Percentiles rank a stretch among this genome's conserved stretches.
Evolutionary conservation across 345 rosid species (phyloP).

Genomic region (Capsella bursapastoris): DNA sequence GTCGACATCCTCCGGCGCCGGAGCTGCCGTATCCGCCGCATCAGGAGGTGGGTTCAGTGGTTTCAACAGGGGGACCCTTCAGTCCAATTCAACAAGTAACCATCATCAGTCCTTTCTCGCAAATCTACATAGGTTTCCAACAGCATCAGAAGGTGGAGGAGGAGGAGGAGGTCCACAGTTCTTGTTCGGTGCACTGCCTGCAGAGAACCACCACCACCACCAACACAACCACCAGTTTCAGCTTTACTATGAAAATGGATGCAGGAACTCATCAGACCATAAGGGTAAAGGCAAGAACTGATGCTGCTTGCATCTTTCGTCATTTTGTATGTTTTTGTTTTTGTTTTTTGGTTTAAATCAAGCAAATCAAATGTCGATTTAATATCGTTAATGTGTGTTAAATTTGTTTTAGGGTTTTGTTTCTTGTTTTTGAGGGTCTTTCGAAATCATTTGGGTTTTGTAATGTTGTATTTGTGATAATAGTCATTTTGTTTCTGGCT

Average conservation of each 20-base stretch:
- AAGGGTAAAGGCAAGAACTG: conserved; percentile 89
- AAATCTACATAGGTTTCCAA: conserved; percentile 70
- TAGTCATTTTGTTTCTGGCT: conserved; percentile 38
- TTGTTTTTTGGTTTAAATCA: background rate
- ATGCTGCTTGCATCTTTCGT: conserved; percentile 29
- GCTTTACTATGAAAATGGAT: conserved; percentile 78
- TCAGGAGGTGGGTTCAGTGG: conserved; percentile 76
- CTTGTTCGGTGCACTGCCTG: conserved; percentile 64
- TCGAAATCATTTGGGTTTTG: conserved; percentile 25
- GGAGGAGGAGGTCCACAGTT: conserved; percentile 73
- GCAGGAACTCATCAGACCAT: conserved; percentile 69
- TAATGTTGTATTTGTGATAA: conserved; percentile 42
- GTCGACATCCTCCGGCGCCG: conserved; percentile 54
- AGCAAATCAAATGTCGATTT: too few relatives aligned
- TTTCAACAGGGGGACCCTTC: conserved; percentile 99
- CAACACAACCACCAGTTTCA: conserved; percentile 70
- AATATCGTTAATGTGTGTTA: conserved; percentile 23
- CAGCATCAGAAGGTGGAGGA: conserved; percentile 57
- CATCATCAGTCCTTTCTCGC: conserved; percentile 67
- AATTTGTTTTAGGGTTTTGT: conserved; percentile 24
- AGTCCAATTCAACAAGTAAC: conserved; percentile 84
- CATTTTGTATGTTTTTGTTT: background rate
- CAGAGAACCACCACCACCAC: conserved; percentile 69
- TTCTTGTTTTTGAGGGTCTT: conserved; percentile 6
- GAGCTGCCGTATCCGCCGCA: conserved; percentile 48